These are phyloP conservation scores for Fusarium buxicola DNA, from an alignment of 2,329 filamentous ascomycete species.

Conservation along the genomic window DNA sequence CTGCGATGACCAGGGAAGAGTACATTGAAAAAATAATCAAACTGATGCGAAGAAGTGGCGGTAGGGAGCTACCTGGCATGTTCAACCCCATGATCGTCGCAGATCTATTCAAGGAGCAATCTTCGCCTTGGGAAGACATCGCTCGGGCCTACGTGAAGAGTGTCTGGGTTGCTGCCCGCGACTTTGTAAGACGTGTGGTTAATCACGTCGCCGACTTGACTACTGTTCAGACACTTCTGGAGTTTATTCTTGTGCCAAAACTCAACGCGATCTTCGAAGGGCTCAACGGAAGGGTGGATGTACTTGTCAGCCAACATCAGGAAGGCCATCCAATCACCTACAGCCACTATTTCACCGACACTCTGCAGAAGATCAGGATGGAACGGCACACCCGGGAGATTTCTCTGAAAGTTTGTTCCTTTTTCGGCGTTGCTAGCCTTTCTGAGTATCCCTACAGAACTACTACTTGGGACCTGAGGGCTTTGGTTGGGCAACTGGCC, in stretches of 20 bases:
- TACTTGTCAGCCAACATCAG: constrained; percentile 59
- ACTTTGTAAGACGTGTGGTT: constrained; percentile 15
- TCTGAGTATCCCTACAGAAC: background rate
- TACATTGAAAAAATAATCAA: constrained; percentile 39
- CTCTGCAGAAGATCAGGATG: constrained; percentile 47
- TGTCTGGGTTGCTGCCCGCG: constrained; percentile 25
- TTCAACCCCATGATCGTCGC: constrained; percentile 70
- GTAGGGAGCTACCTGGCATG: constrained; percentile 68
- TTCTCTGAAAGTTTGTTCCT: background rate
- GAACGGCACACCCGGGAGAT: constrained; percentile 17
- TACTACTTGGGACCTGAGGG: background rate
- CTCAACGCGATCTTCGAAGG: constrained; percentile 33
- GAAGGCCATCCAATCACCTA: constrained; percentile 64
- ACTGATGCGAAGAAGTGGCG: constrained; percentile 41
- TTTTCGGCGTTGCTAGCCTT: background rate
- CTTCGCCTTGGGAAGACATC: constrained; percentile 62
- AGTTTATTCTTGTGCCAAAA: constrained; percentile 27
- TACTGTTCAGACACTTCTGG: constrained; percentile 25
- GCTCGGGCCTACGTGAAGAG: constrained; percentile 46
- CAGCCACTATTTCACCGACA: constrained; percentile 59
- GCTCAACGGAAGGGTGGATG: constrained; percentile 55
- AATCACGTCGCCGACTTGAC: constrained; percentile 29
- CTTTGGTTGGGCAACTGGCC: constrained; percentile 3
- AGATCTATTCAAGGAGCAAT: constrained; percentile 71
- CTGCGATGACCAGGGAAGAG: constrained; percentile 15